Percentiles rank a stretch among this genome's conserved stretches.
phyloP scores from a whole-genome alignment of 176 grass and related monocot genomes.

The Aegilops sharonensis region DNA sequence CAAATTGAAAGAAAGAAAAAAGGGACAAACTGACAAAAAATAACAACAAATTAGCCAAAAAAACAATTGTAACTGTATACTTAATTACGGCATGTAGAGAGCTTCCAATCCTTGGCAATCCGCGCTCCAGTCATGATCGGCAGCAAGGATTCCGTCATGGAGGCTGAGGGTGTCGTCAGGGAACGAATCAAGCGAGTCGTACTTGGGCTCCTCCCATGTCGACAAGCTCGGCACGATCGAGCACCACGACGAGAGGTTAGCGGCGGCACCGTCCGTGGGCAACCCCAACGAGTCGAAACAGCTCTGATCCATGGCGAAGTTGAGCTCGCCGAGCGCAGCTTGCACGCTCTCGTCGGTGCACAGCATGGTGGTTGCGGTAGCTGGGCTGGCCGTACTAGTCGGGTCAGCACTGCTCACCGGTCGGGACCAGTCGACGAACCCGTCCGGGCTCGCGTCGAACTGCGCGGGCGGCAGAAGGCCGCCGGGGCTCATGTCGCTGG shows the following conservation, averaged over 20 bases:
- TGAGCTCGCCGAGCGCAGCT: constrained; percentile 43
- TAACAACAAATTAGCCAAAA: constrained; percentile 16
- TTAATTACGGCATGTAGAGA: constrained; percentile 64
- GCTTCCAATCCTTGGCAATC: constrained; percentile 61
- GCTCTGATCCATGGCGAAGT: constrained; percentile 50
- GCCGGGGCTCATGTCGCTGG: constrained; percentile 31
- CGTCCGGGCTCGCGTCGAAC: constrained; percentile 32
- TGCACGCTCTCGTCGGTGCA: constrained; percentile 44
- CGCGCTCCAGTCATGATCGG: constrained; percentile 53
- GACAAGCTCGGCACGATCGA: constrained; percentile 46
- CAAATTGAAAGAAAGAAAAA: constrained; percentile 24
- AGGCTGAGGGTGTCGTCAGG: constrained; percentile 40
- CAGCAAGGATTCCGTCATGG: constrained; percentile 25
- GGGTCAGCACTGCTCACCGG: constrained; percentile 29
- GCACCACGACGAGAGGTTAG: constrained; percentile 45
- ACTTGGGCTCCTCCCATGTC: constrained; percentile 45
- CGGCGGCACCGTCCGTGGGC: constrained; percentile 19
- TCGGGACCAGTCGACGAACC: constrained; percentile 47
- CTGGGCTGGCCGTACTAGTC: constrained; percentile 20
- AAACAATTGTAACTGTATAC: background rate
- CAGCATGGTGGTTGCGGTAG: constrained; percentile 32
- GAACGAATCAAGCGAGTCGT: constrained; percentile 41
- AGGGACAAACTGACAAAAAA: constrained; percentile 33
- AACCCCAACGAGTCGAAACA: constrained; percentile 52
- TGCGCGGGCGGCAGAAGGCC: background rate